A percentile compares a stretch with the other conserved stretches of the same genome.
Evolutionary conservation across 2,329 filamentous ascomycete species (phyloP).

Genomic region (Cyclaneusma minus): DNA sequence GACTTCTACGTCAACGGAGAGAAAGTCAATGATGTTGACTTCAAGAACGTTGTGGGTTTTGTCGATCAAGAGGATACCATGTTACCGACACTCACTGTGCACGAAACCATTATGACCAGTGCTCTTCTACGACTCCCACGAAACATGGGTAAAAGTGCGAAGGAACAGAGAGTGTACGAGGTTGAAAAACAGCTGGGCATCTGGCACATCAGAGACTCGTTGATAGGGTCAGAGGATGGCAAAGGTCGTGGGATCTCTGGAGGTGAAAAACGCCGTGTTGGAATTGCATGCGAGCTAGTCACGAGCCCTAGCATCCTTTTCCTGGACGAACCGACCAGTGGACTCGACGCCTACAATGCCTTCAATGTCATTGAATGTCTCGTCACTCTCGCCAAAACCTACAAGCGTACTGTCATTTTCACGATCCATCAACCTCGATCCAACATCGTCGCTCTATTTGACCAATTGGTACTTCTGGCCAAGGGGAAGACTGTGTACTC

Average conservation of each 20-base stretch:
- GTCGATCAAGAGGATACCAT: slow-evolving; percentile 98
- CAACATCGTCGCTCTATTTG: slow-evolving; percentile 95
- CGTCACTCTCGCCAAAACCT: slow-evolving; percentile 85
- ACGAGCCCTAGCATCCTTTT: slow-evolving; percentile 96
- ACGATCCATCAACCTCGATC: slow-evolving; percentile 97
- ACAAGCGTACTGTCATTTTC: slow-evolving; percentile 93
- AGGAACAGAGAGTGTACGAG: slow-evolving; percentile 80
- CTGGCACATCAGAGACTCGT: slow-evolving; percentile 79
- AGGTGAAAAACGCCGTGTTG: slow-evolving; percentile 88
- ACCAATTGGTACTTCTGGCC: slow-evolving; percentile 80
- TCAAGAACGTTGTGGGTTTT: slow-evolving; percentile 85
- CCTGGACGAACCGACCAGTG: slow-evolving; percentile 91
- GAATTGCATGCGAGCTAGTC: slow-evolving; percentile 93
- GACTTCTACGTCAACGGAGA: slow-evolving; percentile 91
- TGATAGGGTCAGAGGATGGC: slow-evolving; percentile 92
- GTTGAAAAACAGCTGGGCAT: slow-evolving; percentile 95
- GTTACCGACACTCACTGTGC: slow-evolving; percentile 87
- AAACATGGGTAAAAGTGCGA: slow-evolving; percentile 76
- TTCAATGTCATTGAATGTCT: slow-evolving; percentile 97
- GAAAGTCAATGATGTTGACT: slow-evolving; percentile 69
- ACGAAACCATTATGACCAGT: slow-evolving; percentile 93
- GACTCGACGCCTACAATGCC: slow-evolving; percentile 89
- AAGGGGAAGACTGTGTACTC: slow-evolving; percentile 87
- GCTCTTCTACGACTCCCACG: slow-evolving; percentile 81
- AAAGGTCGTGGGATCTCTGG: slow-evolving; percentile 91